phyloP scores from a whole-genome alignment of 495 filamentous ascomycete species.

The Penicillium manginii region DNA sequence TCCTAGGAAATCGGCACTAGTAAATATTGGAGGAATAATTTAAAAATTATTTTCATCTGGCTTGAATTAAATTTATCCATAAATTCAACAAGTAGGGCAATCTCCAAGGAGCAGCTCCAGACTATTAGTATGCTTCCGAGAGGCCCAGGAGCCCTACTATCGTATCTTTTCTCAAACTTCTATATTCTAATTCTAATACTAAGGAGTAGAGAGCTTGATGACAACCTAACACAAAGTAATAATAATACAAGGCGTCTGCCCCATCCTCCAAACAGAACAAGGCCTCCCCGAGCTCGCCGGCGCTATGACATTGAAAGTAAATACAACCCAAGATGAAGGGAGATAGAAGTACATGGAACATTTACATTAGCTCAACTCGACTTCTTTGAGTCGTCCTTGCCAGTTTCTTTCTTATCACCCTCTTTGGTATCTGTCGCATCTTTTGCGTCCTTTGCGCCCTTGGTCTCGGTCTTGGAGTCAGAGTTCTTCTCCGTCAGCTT shows the following conservation, averaged over 20 bases:
- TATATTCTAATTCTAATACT: slow-evolving; percentile 7
- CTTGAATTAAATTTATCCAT: too few species aligned
- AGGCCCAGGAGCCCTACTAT: too few species aligned
- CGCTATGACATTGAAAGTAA: slow-evolving; percentile 50
- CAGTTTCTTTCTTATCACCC: slow-evolving; percentile 44
- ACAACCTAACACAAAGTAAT: slow-evolving; percentile 24
- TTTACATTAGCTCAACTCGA: slow-evolving; percentile 45
- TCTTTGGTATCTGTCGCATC: slow-evolving; percentile 22
- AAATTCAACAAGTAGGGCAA: too few species aligned
- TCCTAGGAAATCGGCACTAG: neutral
- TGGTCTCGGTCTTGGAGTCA: slow-evolving; percentile 39
- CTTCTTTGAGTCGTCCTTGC: slow-evolving; percentile 53
- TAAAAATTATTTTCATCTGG: too few species aligned
- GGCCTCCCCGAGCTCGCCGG: slow-evolving; percentile 42
- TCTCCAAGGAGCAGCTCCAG: too few species aligned
- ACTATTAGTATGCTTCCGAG: too few species aligned
- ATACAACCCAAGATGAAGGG: slow-evolving; percentile 32
- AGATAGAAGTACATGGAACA: slow-evolving; percentile 29
- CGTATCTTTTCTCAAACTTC: neutral
- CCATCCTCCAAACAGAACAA: slow-evolving; percentile 23
- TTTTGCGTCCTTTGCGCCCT: slow-evolving; percentile 31
- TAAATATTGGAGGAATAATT: neutral
- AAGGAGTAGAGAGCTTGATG: slow-evolving; percentile 33
- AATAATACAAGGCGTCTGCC: slow-evolving; percentile 33
- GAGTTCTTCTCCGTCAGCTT: slow-evolving; percentile 77